A percentile compares a stretch with the other conserved stretches of the same genome.
These are phyloP conservation scores for Jackrogersella multiformis DNA, from an alignment of 495 filamentous ascomycete species.

Conservation along the genomic window DNA sequence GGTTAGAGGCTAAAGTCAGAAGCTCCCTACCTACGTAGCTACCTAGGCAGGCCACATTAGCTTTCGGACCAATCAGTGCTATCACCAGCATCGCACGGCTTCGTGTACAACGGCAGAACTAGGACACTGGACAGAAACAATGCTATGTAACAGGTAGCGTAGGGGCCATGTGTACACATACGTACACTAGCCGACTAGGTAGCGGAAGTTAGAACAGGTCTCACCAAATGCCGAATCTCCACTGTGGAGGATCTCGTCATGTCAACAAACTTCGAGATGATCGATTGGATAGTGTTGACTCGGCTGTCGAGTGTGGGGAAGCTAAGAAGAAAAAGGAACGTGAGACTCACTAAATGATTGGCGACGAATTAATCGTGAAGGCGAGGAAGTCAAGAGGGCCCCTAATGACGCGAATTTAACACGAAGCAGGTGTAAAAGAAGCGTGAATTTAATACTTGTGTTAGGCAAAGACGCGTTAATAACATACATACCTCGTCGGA, in stretches of 20 bases:
- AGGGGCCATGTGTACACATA: no score
- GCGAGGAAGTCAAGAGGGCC: neutral
- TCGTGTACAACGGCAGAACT: constrained; percentile 17
- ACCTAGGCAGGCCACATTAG: constrained; percentile 22
- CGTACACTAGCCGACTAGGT: no score
- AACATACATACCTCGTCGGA: neutral
- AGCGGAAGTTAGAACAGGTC: constrained; percentile 3
- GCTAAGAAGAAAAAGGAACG: constrained; percentile 18
- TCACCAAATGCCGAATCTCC: constrained; percentile 30
- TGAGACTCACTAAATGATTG: constrained; percentile 27
- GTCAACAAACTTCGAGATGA: constrained; percentile 13
- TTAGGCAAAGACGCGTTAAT: constrained; percentile 17
- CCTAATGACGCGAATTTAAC: constrained; percentile 6
- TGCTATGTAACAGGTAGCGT: no score
- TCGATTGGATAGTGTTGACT: constrained; percentile 24
- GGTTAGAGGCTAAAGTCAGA: constrained; percentile 31
- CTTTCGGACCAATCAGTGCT: constrained; percentile 25
- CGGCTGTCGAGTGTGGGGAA: constrained; percentile 22
- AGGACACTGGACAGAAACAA: no score
- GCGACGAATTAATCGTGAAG: constrained; percentile 15
- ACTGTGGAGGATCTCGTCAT: constrained; percentile 30
- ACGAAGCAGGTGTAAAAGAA: constrained; percentile 4
- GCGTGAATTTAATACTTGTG: constrained; percentile 5
- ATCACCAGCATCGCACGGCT: constrained; percentile 12
- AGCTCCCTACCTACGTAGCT: constrained; percentile 2